These are phyloP conservation scores for Coniophora puteana DNA, from an alignment of 1,284 basidiomycete species.

Conservation along the genomic window DNA sequence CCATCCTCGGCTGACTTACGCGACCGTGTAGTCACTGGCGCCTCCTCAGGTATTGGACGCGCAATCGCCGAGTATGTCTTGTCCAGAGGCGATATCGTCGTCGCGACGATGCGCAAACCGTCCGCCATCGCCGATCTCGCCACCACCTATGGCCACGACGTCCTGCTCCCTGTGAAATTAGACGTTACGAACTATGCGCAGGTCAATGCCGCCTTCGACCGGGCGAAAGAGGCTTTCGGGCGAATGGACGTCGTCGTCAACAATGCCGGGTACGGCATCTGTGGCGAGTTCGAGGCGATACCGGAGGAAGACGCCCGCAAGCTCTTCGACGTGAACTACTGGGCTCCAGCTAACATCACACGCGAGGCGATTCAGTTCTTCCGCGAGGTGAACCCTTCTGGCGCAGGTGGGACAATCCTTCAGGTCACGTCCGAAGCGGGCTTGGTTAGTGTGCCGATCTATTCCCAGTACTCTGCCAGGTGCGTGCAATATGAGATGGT, in stretches of 20 bases:
- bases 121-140: slow-evolving; percentile 20
- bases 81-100: slow-evolving; percentile 23
- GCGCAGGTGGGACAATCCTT: slow-evolving; percentile 19
- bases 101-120: slow-evolving; percentile 29
- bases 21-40: slow-evolving; percentile 23
- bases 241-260: slow-evolving; percentile 32
- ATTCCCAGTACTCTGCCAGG: slow-evolving; percentile 17
- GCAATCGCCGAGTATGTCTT: slow-evolving; percentile 22
- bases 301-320: slow-evolving; percentile 22
- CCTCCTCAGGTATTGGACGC: slow-evolving; percentile 28
- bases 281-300: slow-evolving; percentile 25
- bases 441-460: slow-evolving; percentile 19
- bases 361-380: slow-evolving; percentile 23
- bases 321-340: slow-evolving; percentile 29
- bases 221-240: slow-evolving; percentile 19
- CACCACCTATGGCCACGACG: slow-evolving; percentile 17
- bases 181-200: slow-evolving; percentile 22
- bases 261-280: slow-evolving; percentile 27
- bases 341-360: slow-evolving; percentile 29
- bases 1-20: no score
- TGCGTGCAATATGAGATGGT: slow-evolving; percentile 13
- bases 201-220: slow-evolving; percentile 21
- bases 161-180: slow-evolving; percentile 20
- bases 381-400: slow-evolving; percentile 22
- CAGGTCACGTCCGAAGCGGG: slow-evolving; percentile 24